Evolutionary conservation across 768 basidiomycete species (phyloP).

Genomic region (Serendipita sp.): DNA sequence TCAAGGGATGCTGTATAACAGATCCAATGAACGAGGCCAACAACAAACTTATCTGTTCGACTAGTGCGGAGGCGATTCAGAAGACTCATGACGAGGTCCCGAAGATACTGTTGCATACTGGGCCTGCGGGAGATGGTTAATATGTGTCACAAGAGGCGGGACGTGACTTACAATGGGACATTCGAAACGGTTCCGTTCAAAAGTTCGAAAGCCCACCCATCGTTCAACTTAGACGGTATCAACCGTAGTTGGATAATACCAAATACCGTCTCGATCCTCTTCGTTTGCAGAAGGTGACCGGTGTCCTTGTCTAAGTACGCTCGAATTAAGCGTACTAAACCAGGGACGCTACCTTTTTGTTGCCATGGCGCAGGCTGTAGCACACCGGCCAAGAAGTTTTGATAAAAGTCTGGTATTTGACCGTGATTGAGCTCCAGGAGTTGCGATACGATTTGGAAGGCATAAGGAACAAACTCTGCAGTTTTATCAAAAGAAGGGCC

Average conservation of each 20-base stretch:
- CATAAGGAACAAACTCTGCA: conserved; percentile 90
- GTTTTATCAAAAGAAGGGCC: not conserved
- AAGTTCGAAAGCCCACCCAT: conserved; percentile 82
- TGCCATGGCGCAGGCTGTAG: conserved; percentile 80
- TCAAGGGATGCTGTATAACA: conserved; percentile 60
- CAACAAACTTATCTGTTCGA: conserved; percentile 79
- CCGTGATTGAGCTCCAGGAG: conserved; percentile 68
- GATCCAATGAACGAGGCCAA: conserved; percentile 66
- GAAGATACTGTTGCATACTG: conserved; percentile 56
- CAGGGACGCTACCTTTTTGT: conserved; percentile 88
- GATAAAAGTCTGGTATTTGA: conserved; percentile 60
- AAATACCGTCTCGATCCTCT: conserved; percentile 61
- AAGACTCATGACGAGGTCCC: conserved; percentile 52
- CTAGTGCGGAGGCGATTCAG: conserved; percentile 73
- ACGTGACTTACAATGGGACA: conserved; percentile 52
- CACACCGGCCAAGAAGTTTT: conserved; percentile 60
- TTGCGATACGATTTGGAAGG: conserved; percentile 91
- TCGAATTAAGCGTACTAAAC: conserved; percentile 72
- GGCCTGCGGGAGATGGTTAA: conserved; percentile 24
- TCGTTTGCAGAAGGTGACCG: conserved; percentile 43
- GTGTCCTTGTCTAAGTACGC: conserved; percentile 68
- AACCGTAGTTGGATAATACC: conserved; percentile 84
- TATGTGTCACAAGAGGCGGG: not conserved
- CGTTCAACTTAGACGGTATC: conserved; percentile 74
- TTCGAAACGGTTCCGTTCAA: conserved; percentile 57